These are phyloP conservation scores for Papiliotrema laurentii DNA, from an alignment of 1,284 basidiomycete genomes.

Conservation along the genomic window DNA sequence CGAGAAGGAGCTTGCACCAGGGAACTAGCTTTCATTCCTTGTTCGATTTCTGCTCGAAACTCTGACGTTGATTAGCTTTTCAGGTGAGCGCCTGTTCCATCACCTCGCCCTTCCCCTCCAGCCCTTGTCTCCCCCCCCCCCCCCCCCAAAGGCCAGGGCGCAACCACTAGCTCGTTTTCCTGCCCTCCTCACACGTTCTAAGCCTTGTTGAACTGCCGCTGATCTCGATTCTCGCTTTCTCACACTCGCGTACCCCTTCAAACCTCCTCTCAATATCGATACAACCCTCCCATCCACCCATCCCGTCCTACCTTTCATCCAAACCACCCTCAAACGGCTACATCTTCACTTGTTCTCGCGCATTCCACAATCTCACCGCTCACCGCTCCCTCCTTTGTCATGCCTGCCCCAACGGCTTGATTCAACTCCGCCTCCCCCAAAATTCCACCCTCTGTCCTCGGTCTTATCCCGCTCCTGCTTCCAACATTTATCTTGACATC, in stretches of 20 bases:
- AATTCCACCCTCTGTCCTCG: conserved; percentile 1
- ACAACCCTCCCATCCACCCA: not conserved
- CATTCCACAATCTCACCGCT: not conserved
- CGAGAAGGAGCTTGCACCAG: too few relatives aligned
- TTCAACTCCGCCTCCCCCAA: not conserved
- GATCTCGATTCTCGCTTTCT: conserved; percentile 4
- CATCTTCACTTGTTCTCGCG: not conserved
- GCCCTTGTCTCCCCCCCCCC: not conserved
- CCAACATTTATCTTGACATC: not conserved
- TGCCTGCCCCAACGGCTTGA: not conserved
- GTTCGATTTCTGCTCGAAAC: too few relatives aligned
- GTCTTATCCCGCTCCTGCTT: not conserved
- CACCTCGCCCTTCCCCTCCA: not conserved
- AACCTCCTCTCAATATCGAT: not conserved
- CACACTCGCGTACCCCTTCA: conserved; percentile 1
- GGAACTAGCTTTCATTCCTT: too few relatives aligned
- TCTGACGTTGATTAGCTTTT: too few relatives aligned
- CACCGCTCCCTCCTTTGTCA: not conserved
- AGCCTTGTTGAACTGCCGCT: conserved; percentile 1
- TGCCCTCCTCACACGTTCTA: not conserved
- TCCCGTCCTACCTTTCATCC: conserved; percentile 3
- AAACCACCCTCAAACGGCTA: not conserved
- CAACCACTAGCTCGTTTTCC: too few relatives aligned
- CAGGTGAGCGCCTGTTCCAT: too few relatives aligned
- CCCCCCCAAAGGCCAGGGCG: too few relatives aligned